Percentiles rank a stretch among this genome's conserved stretches.
These are phyloP conservation scores for Rubia balearica DNA, from an alignment of 305 asterid species.

Conservation along the genomic window DNA sequence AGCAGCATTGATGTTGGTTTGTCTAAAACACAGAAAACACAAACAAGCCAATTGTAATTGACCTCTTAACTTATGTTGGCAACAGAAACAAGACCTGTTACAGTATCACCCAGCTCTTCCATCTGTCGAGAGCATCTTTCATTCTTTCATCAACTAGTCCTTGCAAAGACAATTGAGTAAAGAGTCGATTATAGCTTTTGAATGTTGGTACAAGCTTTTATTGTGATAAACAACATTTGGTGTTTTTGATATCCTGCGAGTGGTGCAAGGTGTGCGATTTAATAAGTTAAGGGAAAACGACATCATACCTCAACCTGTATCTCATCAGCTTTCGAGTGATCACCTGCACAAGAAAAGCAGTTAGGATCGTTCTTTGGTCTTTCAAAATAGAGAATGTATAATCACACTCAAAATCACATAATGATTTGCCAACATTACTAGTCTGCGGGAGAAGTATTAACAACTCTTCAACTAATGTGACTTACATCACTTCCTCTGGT, in stretches of 20 bases:
- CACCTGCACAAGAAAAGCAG: slow-evolving; percentile 33
- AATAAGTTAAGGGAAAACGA: neutral
- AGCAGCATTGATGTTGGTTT: slow-evolving; percentile 1
- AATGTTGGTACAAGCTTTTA: neutral
- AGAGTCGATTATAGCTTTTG: neutral
- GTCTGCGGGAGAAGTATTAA: neutral
- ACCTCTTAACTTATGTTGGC: slow-evolving; percentile 20
- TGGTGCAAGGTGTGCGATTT: neutral
- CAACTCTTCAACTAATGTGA: neutral
- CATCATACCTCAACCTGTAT: slow-evolving; percentile 40
- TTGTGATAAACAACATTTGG: too few relatives aligned
- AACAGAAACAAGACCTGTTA: slow-evolving; percentile 8
- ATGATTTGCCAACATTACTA: too few relatives aligned
- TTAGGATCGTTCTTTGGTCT: neutral
- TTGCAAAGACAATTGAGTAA: slow-evolving; percentile 16
- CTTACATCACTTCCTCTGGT: neutral
- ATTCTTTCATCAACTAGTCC: slow-evolving; percentile 32
- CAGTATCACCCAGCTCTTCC: neutral
- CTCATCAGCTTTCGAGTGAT: slow-evolving; percentile 51
- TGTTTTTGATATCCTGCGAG: too few relatives aligned
- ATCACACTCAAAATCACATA: neutral
- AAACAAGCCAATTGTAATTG: slow-evolving; percentile 21
- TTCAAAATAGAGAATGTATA: neutral
- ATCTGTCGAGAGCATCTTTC: slow-evolving; percentile 19
- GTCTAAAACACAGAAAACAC: slow-evolving; percentile 14